phyloP scores from a whole-genome alignment of 2,329 filamentous ascomycete genomes.

The Ambrosiella cleistominuta region DNA sequence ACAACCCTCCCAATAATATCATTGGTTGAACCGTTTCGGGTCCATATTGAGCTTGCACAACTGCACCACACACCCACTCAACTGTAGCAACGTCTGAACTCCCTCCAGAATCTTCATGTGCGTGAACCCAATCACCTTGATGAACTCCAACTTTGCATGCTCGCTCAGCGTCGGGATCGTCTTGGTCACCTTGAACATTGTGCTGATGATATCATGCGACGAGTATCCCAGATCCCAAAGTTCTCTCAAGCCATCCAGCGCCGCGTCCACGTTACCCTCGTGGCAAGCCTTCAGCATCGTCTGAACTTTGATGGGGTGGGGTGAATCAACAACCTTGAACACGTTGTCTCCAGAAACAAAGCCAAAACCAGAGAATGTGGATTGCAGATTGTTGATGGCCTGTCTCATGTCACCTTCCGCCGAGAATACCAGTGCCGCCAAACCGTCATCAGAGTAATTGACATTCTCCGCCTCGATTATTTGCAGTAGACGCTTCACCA shows the following conservation, averaged over 20 bases:
- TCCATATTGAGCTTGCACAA: slow-evolving; percentile 96
- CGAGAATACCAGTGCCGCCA: slow-evolving; percentile 91
- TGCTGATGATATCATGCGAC: slow-evolving; percentile 97
- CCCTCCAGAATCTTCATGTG: slow-evolving; percentile 99
- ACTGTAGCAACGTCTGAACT: slow-evolving; percentile 82
- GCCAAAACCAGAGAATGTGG: slow-evolving; percentile 79
- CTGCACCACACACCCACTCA: slow-evolving; percentile 81
- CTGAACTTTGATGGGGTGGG: slow-evolving; percentile 95
- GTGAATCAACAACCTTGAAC: slow-evolving; percentile 91
- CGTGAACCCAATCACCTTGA: slow-evolving; percentile 96
- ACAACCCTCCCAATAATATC: not conserved
- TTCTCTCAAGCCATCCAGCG: slow-evolving; percentile 71
- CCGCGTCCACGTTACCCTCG: slow-evolving; percentile 76
- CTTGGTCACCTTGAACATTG: slow-evolving; percentile 98
- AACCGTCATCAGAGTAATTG: slow-evolving; percentile 76
- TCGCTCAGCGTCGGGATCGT: slow-evolving; percentile 83
- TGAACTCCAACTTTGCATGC: slow-evolving; percentile 90
- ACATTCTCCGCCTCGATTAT: slow-evolving; percentile 88
- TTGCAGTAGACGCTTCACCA: slow-evolving; percentile 78
- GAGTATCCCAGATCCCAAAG: slow-evolving; percentile 92
- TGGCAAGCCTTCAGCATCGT: slow-evolving; percentile 96
- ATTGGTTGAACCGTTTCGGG: slow-evolving; percentile 53
- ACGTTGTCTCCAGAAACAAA: slow-evolving; percentile 97
- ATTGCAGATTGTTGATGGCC: slow-evolving; percentile 96
- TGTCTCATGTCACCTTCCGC: slow-evolving; percentile 98